Evolutionary conservation across 2,329 filamentous ascomycete genomes (phyloP).

Genomic region (Fusarium nanum): DNA sequence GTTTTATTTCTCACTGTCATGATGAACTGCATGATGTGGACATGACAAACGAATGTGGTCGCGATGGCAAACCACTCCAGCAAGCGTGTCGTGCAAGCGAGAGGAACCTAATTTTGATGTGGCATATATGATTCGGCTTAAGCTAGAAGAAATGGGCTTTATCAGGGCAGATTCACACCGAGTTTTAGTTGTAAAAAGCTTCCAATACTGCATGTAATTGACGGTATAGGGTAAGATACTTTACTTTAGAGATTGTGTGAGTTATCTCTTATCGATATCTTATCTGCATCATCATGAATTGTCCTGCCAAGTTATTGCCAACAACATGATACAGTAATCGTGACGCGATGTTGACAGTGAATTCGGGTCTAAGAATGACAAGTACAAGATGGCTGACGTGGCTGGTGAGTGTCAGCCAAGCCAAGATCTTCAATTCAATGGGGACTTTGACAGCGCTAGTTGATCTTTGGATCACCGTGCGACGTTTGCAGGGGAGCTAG

Average conservation of each 20-base stretch:
- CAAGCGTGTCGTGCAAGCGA: too few species aligned
- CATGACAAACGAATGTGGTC: too few species aligned
- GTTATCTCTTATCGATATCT: background rate
- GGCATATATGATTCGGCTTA: background rate
- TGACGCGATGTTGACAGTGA: slow-evolving; percentile 3
- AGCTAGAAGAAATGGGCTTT: background rate
- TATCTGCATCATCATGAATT: background rate
- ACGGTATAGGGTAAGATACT: background rate
- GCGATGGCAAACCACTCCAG: too few species aligned
- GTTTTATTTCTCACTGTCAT: too few species aligned
- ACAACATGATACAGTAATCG: background rate
- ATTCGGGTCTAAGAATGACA: background rate
- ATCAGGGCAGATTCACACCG: background rate
- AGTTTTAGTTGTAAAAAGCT: background rate
- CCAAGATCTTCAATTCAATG: background rate
- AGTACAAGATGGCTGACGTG: slow-evolving; percentile 9
- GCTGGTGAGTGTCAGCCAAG: slow-evolving; percentile 6
- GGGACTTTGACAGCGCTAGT: slow-evolving; percentile 4
- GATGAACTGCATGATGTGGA: too few species aligned
- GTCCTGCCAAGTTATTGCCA: background rate
- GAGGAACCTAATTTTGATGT: background rate
- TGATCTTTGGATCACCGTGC: slow-evolving; percentile 10
- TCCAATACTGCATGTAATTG: background rate
- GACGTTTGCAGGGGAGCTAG: slow-evolving; percentile 1
- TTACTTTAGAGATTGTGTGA: background rate